Base-by-base conservation (phyloP, 1,139 yeast genomes). In the Lodderomyces parapsilosis region DNA sequence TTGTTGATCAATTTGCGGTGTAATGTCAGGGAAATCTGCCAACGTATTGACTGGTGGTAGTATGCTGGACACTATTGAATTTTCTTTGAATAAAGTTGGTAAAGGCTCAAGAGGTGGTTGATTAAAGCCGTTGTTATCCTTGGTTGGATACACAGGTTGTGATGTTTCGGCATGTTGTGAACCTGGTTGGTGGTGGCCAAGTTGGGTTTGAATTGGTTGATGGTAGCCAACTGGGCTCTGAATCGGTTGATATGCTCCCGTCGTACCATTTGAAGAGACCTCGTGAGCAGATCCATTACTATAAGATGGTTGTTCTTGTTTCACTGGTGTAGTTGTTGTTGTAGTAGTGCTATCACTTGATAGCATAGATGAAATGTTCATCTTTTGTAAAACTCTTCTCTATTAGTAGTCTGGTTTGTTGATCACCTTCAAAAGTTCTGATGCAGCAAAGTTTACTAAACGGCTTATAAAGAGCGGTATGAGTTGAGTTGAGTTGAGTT, bases 291-390 rank as follows among this genome's bases (percentile, higher is more conserved):
- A 9, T 3, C 33, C 33, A 20, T 33, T 33, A 15, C 19, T 19
- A 19, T 6, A 6, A n/a, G 36, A 15, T 10, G 36, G 28, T 38
- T 32, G 37, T 8, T 28, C 37, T 27, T 40, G 37, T 13, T 32
- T 30, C 24, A 23, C 19, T 33, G 36, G 43, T 23, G 20, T 38
- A 6, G 30, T 18, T 18, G 13, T 14, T 30, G 22, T 31, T n/a
- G 31, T n/a, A 17, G 24, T 24, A 19, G 30, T 40, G 19, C 49
- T 40, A 40, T 62, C 68, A 44, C 53, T 59, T 33, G 73, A 65
- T 55, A 69, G 60, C 70, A 69, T 69, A 27, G 74, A 68, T 14
- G 72, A 67, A 45, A 69, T 68, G 55, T 69, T 68, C 75, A 69
- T 69, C 15, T 14, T 27, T 22, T 17, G n/a, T n/a, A n/a, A n/a